Evolutionary conservation across 2,329 filamentous ascomycete genomes (phyloP), one percentile per base, ranked within the genome.

Genomic region (Thermoascus crustaceus): DNA sequence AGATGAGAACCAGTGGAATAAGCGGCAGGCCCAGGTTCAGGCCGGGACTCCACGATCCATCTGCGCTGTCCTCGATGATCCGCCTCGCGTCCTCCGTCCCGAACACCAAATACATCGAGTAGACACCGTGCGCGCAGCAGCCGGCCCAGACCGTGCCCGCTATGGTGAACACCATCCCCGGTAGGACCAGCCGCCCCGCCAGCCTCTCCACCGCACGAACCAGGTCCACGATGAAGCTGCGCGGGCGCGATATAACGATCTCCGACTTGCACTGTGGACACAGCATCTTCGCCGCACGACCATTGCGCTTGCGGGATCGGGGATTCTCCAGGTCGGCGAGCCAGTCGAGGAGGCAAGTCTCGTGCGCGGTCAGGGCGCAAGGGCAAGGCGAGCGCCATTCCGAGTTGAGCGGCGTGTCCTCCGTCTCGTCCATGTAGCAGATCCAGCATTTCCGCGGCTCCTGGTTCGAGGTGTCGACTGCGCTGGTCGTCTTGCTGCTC

Each of bases 261-360:
- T 78, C 73, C 2, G 78, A 74, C 58, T 94, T 91, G 72, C 91
- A 98, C 43, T 94, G 84, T 2, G 89, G 89, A 55, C 91, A 98
- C 35, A 76, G 67, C 44, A 95, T 77, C 42, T 79, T 78, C 36
- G 77, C 76, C 18, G 55, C 56, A 13, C 57, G 69, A 57, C 54
- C 73, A 60, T 56, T 58, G 46, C 66, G 60, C 45, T 66, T 63
- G 41, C 67, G 53, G 11, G 73, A 63, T 23, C 66, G 71, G 2
- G 75, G 74, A 14, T 73, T 68, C 62, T 95, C 87, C 54, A 86
- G 76, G 54, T 94, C 86, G n/a, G 85, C 82, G 11, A 96, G 82
- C 88, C 88, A 98, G 51, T 86, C 82, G 24, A 96, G 71, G 46
- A 96, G 72, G 57, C 88, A 94, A 41, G 78, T 75, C 58, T 96